phyloP scores from a whole-genome alignment of 805 yeast genomes.

The Hanseniaspora osmophila region DNA sequence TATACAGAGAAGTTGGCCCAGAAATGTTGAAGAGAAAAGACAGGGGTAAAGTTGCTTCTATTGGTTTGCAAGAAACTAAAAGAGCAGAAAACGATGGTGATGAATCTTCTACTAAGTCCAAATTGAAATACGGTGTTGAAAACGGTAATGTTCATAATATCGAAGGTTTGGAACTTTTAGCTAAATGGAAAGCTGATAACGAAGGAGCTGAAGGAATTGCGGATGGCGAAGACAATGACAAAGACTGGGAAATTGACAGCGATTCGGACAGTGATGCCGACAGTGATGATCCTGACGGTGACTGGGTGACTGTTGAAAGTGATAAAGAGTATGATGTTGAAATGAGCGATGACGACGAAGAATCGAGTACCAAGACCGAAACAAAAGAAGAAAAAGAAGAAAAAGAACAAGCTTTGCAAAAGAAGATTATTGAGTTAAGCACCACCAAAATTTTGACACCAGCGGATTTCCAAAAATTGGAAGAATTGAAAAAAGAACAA shows the following conservation, averaged over 20 bases:
- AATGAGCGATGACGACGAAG: constrained; percentile 27
- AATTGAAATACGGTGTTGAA: constrained; percentile 65
- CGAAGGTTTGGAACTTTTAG: constrained; percentile 83
- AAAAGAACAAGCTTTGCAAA: constrained; percentile 20
- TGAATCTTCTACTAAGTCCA: constrained; percentile 27
- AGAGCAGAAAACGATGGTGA: constrained; percentile 45
- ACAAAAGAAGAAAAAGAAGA: constrained; percentile 9
- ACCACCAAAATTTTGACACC: constrained; percentile 82
- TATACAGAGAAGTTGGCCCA: constrained; percentile 91
- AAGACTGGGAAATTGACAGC: constrained; percentile 39
- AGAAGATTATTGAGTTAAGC: constrained; percentile 32
- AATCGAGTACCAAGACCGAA: not conserved
- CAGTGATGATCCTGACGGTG: constrained; percentile 32
- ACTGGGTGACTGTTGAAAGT: constrained; percentile 24
- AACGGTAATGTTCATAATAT: constrained; percentile 46
- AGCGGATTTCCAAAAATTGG: constrained; percentile 91
- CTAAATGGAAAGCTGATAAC: constrained; percentile 53
- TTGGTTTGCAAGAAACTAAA: constrained; percentile 43
- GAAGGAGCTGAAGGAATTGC: constrained; percentile 40
- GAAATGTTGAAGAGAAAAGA: constrained; percentile 84
- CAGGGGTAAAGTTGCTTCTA: constrained; percentile 83
- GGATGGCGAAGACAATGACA: constrained; percentile 46
- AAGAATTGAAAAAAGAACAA: constrained; percentile 72
- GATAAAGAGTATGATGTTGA: constrained; percentile 34
- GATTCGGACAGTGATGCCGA: constrained; percentile 47